These are phyloP conservation scores for Debaryomyces coudertii DNA, from an alignment of 1,139 yeast genomes.

Conservation along the genomic window DNA sequence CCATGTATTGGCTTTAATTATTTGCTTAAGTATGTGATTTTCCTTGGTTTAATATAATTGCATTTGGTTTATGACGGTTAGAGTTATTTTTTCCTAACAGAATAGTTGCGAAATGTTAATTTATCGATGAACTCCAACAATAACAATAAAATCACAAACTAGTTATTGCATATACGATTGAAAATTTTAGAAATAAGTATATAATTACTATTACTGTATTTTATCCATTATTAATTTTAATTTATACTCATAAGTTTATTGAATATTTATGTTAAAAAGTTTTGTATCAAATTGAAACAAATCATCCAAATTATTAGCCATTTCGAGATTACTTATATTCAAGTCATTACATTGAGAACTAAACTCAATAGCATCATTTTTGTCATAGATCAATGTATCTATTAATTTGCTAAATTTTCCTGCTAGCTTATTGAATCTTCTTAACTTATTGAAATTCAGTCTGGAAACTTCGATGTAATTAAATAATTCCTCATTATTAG, in stretches of 20 bases:
- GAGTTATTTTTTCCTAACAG: too few species aligned
- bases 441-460: slow-evolving; percentile 38
- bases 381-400: slow-evolving; percentile 29
- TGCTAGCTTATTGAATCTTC: slow-evolving; percentile 52
- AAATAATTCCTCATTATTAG: slow-evolving; percentile 16
- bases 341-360: slow-evolving; percentile 15
- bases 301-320: slow-evolving; percentile 21
- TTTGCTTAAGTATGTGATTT: too few species aligned
- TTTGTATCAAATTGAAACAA: slow-evolving; percentile 12
- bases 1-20: too few species aligned
- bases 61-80: too few species aligned
- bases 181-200: too few species aligned
- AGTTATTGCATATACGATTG: too few species aligned
- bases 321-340: slow-evolving; percentile 16
- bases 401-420: slow-evolving; percentile 52
- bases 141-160: too few species aligned
- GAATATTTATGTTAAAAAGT: not conserved
- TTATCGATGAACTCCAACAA: too few species aligned
- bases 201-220: too few species aligned
- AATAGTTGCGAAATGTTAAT: too few species aligned
- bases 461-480: slow-evolving; percentile 45
- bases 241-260: not conserved
- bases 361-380: slow-evolving; percentile 7
- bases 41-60: too few species aligned
- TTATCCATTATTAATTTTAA: too few species aligned